Conservation (phyloP, 2,329 filamentous ascomycete genomes). For the Alternaria novae-zelandiae region DNA sequence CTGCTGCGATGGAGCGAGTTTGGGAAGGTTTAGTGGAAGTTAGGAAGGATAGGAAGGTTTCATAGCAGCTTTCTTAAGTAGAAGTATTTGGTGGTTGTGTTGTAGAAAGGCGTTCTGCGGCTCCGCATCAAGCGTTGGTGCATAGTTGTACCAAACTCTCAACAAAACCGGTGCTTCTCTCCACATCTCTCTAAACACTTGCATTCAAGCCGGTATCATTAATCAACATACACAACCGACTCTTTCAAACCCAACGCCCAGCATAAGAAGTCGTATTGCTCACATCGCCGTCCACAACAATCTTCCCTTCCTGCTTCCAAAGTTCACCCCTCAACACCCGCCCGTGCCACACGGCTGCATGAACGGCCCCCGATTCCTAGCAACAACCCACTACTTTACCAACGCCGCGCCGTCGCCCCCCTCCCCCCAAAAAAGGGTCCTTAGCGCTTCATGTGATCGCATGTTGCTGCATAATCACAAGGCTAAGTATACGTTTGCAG, state of each 20-base stretch:
- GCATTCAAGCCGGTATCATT: neutral
- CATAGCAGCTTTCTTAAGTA: neutral
- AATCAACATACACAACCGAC: neutral
- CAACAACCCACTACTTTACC: conserved; percentile 3
- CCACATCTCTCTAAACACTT: neutral
- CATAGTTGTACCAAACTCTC: neutral
- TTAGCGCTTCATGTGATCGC: conserved; percentile 21
- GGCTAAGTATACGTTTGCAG: conserved; percentile 39
- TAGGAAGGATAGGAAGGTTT: neutral
- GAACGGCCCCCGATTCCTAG: conserved; percentile 6
- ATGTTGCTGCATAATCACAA: conserved; percentile 19
- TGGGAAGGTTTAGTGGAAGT: neutral
- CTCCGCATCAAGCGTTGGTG: neutral
- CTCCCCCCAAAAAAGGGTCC: neutral
- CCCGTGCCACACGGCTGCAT: conserved; percentile 9
- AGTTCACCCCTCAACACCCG: neutral
- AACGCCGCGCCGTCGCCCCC: neutral
- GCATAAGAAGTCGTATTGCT: neutral
- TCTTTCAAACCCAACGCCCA: neutral
- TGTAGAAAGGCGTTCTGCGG: neutral
- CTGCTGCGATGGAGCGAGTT: neutral
- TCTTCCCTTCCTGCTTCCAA: neutral
- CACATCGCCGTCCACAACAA: neutral
- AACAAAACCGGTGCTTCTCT: neutral
- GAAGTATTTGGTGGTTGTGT: neutral